Base-by-base conservation (phyloP, 2,329 filamentous ascomycete genomes). In the Zymoseptoria passerinii region DNA sequence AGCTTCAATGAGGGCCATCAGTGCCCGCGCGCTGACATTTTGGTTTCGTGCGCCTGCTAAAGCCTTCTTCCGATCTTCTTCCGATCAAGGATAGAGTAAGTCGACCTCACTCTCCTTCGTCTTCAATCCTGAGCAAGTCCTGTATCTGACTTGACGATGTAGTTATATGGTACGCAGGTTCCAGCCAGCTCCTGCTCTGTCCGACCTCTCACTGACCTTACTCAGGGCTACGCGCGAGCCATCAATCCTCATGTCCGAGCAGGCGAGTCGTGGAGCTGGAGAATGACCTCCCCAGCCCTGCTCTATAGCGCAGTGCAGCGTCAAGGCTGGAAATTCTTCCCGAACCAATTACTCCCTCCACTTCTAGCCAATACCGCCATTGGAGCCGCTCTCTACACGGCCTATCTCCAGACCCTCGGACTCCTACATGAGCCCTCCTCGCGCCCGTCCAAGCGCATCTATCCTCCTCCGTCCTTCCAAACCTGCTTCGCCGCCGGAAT, bases 51-150 rank as follows among this genome's bases (percentile, higher is more conserved):
- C 90, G 0, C 92, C 92, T 0, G 88, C 91, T 55, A 96, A 96
- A 75, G 89, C 91, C 16, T 96, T 96, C 72, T 95, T 96, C 75
- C 84, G 90, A 61, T 92, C 16, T 96, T 96, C 72, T 95, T 96
- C 75, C 84, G 90, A 61, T 92, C 89, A 1, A 80, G 92, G 59
- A 90, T 96, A 63, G 92, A 96, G 77, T 96, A 91, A 71, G 80
- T 80, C 19, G 16, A 23, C 8, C 28, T 28, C 13, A 16, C 44
- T 48, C 8, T n/a, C 28, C 19, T 28, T 19, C 18, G 10, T 51
- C 55, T 53, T 8, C 27, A n/a, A 8, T 28, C 23, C 9, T 19
- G 8, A 19, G 8, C 23, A 27, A 28, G 1, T n/a, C n/a, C 10
- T 28, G 8, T 28, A n/a, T 52, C 50, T 56, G 60, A 66, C 57